Evolutionary conservation across 1,284 basidiomycete species (phyloP).

Genomic region (Neolentinus lepideus): DNA sequence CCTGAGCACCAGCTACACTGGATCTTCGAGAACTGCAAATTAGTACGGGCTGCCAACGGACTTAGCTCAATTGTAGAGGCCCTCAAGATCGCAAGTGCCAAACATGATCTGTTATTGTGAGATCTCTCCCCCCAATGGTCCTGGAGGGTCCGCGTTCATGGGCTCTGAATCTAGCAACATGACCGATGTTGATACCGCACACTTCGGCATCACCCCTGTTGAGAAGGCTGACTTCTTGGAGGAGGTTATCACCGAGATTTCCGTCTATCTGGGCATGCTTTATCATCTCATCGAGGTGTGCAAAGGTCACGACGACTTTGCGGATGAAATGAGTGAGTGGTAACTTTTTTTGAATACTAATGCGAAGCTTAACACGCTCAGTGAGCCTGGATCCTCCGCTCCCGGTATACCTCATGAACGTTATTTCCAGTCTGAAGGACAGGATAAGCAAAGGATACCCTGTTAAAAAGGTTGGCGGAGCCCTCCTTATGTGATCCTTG

Average conservation of each 20-base stretch:
- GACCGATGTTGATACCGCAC: constrained; percentile 62
- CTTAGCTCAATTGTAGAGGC: constrained; percentile 81
- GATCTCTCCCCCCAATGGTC: constrained; percentile 8
- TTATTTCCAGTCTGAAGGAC: constrained; percentile 87
- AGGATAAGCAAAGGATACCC: constrained; percentile 94
- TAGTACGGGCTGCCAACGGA: constrained; percentile 82
- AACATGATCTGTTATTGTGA: constrained; percentile 82
- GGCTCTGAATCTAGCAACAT: constrained; percentile 42
- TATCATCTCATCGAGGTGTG: constrained; percentile 93
- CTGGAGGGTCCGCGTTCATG: neutral
- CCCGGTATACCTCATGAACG: constrained; percentile 87
- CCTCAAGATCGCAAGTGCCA: constrained; percentile 83
- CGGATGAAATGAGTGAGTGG: constrained; percentile 87
- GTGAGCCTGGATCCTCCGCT: constrained; percentile 94
- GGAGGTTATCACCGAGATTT: constrained; percentile 86
- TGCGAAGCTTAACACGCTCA: constrained; percentile 24
- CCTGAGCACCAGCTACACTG: constrained; percentile 94
- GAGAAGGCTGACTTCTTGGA: constrained; percentile 79
- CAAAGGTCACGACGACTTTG: constrained; percentile 88
- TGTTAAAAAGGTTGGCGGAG: constrained; percentile 77
- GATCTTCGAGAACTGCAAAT: constrained; percentile 91
- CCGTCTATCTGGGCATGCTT: constrained; percentile 86
- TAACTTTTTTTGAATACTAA: constrained; percentile 7
- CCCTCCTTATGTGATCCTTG: neutral
- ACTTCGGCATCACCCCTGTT: constrained; percentile 57